Percentiles rank a stretch among this genome's conserved stretches.
Conservation (phyloP, 179 eudicot species). For the Spinacia oleracea region DNA sequence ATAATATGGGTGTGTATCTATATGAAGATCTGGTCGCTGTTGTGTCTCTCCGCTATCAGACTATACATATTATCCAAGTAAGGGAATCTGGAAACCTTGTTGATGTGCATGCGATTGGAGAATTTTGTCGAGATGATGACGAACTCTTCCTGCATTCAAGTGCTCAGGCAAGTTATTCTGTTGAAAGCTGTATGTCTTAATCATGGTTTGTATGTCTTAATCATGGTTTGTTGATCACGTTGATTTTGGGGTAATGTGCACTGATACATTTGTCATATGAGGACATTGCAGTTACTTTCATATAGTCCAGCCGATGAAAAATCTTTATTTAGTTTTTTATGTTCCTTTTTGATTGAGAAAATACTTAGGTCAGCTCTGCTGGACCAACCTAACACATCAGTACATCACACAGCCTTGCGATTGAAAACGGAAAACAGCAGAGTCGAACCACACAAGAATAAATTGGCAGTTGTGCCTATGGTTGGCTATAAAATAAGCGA, state of each 20-base stretch:
- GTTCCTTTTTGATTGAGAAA: not conserved
- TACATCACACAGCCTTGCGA: not conserved
- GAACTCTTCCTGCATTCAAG: slow-evolving; percentile 82
- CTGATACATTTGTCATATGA: not conserved
- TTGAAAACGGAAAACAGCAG: not conserved
- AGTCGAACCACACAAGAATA: not conserved
- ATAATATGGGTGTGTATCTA: slow-evolving; percentile 79
- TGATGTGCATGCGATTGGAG: slow-evolving; percentile 87
- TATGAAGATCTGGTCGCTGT: slow-evolving; percentile 92
- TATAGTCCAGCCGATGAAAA: not conserved
- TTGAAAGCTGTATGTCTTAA: not conserved
- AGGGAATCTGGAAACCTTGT: slow-evolving; percentile 90
- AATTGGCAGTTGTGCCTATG: not conserved
- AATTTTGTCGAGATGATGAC: slow-evolving; percentile 91
- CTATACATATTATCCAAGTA: slow-evolving; percentile 89
- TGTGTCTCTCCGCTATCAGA: slow-evolving; percentile 89
- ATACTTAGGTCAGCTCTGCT: not conserved
- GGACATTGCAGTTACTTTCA: not conserved
- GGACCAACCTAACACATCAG: not conserved
- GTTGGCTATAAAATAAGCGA: not conserved
- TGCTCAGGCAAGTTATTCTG: slow-evolving; percentile 63
- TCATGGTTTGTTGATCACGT: not conserved
- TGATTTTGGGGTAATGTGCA: not conserved
- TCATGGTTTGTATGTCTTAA: not conserved
- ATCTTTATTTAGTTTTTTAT: not conserved